Percentiles rank a stretch among this genome's conserved stretches.
Conservation (phyloP, 192 early-diverging fungal species). For the Dissophora globulifera region DNA sequence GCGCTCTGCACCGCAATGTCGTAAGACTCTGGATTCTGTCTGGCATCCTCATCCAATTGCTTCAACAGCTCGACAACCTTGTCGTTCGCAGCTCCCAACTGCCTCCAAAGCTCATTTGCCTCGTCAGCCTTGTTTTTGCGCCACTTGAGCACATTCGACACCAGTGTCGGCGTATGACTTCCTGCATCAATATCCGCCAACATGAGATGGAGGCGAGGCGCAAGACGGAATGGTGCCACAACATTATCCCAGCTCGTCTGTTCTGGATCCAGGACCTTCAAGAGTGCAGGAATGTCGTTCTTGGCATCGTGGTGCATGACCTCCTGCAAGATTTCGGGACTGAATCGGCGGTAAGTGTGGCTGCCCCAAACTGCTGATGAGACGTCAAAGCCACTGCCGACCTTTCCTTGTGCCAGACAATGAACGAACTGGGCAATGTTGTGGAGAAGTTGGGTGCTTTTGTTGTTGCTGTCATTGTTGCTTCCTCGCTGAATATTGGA, state of each 20-base stretch:
- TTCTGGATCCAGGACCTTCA: constrained; percentile 55
- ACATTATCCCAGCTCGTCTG: constrained; percentile 73
- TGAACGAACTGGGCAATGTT: constrained; percentile 92
- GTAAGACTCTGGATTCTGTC: constrained; percentile 53
- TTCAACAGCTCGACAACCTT: constrained; percentile 67
- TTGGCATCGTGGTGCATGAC: constrained; percentile 61
- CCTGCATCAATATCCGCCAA: constrained; percentile 96
- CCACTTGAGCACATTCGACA: constrained; percentile 89
- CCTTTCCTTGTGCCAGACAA: constrained; percentile 98
- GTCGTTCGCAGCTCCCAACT: constrained; percentile 70
- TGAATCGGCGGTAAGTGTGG: constrained; percentile 88
- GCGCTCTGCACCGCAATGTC: constrained; percentile 53
- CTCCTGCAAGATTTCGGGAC: constrained; percentile 68
- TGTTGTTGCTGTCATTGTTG: background rate
- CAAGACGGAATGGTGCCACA: constrained; percentile 72
- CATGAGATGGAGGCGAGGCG: constrained; percentile 76
- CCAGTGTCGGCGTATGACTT: constrained; percentile 93
- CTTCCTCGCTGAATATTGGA: constrained; percentile 10
- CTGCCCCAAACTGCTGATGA: constrained; percentile 91
- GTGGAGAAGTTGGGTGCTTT: constrained; percentile 70
- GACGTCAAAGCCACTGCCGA: constrained; percentile 97
- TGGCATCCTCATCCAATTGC: constrained; percentile 41
- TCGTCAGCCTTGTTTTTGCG: constrained; percentile 72
- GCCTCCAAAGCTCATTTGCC: constrained; percentile 69
- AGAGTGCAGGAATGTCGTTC: constrained; percentile 41